A percentile compares a stretch with the other conserved stretches of the same genome.
Conservation (phyloP, 176 grass and related monocot genomes). For the Saccharum officinarum region DNA sequence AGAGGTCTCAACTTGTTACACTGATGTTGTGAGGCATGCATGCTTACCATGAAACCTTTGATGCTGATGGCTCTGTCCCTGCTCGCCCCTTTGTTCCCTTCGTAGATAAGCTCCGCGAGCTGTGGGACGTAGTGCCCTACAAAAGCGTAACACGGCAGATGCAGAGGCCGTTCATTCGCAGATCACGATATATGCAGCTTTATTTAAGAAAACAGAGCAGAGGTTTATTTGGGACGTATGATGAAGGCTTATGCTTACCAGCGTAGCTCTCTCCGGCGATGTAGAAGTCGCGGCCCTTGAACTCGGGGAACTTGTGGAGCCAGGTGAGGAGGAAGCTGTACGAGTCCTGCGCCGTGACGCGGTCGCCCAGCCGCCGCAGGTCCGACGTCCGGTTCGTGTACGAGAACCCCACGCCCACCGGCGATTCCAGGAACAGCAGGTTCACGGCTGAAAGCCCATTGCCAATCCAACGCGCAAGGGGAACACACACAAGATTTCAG, state of each 20-base stretch:
- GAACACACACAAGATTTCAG: neutral
- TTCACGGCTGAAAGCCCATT: slow-evolving; percentile 51
- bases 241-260: slow-evolving; percentile 24
- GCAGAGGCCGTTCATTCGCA: neutral
- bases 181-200: neutral
- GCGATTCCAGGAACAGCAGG: slow-evolving; percentile 86
- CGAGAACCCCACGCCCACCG: slow-evolving; percentile 92
- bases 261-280: slow-evolving; percentile 95
- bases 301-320: slow-evolving; percentile 78
- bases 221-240: neutral
- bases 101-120: slow-evolving; percentile 84
- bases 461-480: neutral
- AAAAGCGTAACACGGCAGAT: slow-evolving; percentile 22
- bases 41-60: slow-evolving; percentile 92
- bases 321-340: slow-evolving; percentile 74
- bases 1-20: neutral
- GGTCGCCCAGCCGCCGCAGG: slow-evolving; percentile 69
- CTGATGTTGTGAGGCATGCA: neutral
- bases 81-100: slow-evolving; percentile 67
- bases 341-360: slow-evolving; percentile 72
- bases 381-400: slow-evolving; percentile 79
- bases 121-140: slow-evolving; percentile 96
- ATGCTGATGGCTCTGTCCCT: slow-evolving; percentile 64
- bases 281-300: slow-evolving; percentile 80
- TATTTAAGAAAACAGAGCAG: neutral